Percentiles rank a stretch among this genome's conserved stretches.
Evolutionary conservation across 768 basidiomycete species (phyloP).

Genomic region (Gloeophyllum trabeum): DNA sequence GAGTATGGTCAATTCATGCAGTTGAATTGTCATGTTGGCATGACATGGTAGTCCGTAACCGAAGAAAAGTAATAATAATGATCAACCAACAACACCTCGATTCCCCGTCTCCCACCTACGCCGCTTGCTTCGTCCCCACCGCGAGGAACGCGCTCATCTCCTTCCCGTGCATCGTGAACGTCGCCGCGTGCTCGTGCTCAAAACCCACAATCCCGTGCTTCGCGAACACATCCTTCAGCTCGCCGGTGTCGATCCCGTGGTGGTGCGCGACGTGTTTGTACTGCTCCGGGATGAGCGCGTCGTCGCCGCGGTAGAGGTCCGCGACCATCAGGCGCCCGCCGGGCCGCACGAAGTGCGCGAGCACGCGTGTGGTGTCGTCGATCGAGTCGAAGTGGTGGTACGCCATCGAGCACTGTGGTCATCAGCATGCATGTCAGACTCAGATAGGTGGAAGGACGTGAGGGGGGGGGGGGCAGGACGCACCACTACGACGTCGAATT

Average conservation of each 20-base stretch:
- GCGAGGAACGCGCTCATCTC: not conserved
- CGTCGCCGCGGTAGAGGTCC: conserved; percentile 28
- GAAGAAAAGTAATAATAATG: no score
- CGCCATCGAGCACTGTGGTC: conserved; percentile 42
- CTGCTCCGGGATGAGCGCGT: conserved; percentile 20
- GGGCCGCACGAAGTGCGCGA: conserved; percentile 50
- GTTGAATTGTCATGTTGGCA: no score
- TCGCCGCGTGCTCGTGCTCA: conserved; percentile 22
- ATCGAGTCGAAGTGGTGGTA: conserved; percentile 55
- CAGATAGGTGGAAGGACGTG: not conserved
- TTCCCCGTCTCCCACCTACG: no score
- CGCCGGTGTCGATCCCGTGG: conserved; percentile 38
- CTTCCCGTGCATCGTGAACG: not conserved
- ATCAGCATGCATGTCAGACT: conserved; percentile 1
- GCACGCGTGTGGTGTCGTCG: conserved; percentile 33
- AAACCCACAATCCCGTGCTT: conserved; percentile 38
- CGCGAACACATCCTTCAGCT: conserved; percentile 39
- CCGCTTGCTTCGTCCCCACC: not conserved
- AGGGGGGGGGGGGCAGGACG: conserved; percentile 14
- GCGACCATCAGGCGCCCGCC: conserved; percentile 48
- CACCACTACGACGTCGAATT: conserved; percentile 66
- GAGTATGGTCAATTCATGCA: no score
- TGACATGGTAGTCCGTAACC: no score
- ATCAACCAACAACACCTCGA: no score
- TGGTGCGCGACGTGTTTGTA: conserved; percentile 38